Conservation (phyloP, 441 rosid genomes). For the Populus hybrid region DNA sequence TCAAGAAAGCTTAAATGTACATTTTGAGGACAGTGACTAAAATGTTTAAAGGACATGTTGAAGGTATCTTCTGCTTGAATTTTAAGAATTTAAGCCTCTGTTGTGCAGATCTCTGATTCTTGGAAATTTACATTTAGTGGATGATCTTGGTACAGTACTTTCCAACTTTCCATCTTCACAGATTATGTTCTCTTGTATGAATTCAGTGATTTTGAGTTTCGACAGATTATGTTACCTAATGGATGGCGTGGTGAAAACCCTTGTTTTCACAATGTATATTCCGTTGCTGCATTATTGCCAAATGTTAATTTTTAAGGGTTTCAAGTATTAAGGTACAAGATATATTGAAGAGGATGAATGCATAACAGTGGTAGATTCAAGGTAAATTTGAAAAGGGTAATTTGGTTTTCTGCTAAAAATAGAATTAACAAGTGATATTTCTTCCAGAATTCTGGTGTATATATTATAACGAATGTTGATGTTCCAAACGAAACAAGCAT, state of each 20-base stretch:
- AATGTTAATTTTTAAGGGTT: no score
- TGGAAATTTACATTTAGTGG: not conserved
- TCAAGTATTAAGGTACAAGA: no score
- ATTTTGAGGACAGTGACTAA: not conserved
- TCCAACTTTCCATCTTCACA: not conserved
- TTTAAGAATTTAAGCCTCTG: not conserved
- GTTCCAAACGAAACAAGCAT: no score
- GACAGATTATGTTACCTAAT: not conserved
- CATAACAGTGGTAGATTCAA: no score
- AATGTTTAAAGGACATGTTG: not conserved
- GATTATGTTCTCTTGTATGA: not conserved
- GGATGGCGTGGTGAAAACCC: not conserved
- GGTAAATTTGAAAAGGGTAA: no score
- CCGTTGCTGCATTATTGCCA: not conserved
- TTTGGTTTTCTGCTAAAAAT: no score
- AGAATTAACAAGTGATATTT: no score
- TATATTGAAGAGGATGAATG: no score
- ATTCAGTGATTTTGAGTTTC: not conserved
- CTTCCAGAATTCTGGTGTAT: no score
- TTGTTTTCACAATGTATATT: not conserved
- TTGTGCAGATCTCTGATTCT: not conserved
- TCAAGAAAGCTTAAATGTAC: slow-evolving; percentile 18
- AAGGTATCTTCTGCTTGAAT: not conserved
- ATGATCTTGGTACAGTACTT: not conserved
- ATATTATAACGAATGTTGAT: no score